Base-by-base conservation (phyloP, 2,329 filamentous ascomycete species). In the Diplodia intermedia region DNA sequence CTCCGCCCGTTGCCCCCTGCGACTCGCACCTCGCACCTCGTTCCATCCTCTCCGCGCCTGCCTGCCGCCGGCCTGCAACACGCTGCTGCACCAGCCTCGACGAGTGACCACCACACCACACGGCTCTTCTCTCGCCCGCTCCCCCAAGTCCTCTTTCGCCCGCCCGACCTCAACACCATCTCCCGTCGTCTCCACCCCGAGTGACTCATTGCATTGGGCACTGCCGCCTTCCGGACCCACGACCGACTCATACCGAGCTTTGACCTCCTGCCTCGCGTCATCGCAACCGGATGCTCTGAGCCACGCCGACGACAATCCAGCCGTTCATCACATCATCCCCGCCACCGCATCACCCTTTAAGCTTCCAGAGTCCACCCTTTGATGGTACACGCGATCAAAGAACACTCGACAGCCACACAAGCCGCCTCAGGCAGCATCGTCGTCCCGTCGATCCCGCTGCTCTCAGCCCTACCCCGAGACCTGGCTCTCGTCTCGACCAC, bases 221-320 rank as follows among this genome's bases (percentile, higher is more conserved):
- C 40, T 50, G 57, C 57, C 40, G 57, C 57, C 57, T 8, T 49
- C 55, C 65, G 60, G 56, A 69, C 72, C 54, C 53, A 60, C 62
- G 56, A 68, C 72, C 49, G 65, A 60, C 65, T 50, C 73, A 73
- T 69, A 71, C 71, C 70, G 60, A 70, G 73, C 75, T 74, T 62
- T 54, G 66, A 56, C 56, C 66, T 49, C 52, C 57, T 40, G 49
- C 54, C 40, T 67, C 65, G 66, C 66, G 56, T 68, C 66, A 63
- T 68, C 66, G 33, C 57, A 43, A 43, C 43, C 56, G 55, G 57
- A 74, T 71, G 71, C 68, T 69, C 71, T 71, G 75, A 76, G 76
- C 72, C 75, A 75, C 75, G 72, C 74, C 72, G 72, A 73, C 79
- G 77, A 79, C 76, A 47, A 23, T 20, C 47, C 23, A 63, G 60